Evolutionary conservation across 2,329 filamentous ascomycete genomes (phyloP).

Genomic region (Atkinsonella texensis): DNA sequence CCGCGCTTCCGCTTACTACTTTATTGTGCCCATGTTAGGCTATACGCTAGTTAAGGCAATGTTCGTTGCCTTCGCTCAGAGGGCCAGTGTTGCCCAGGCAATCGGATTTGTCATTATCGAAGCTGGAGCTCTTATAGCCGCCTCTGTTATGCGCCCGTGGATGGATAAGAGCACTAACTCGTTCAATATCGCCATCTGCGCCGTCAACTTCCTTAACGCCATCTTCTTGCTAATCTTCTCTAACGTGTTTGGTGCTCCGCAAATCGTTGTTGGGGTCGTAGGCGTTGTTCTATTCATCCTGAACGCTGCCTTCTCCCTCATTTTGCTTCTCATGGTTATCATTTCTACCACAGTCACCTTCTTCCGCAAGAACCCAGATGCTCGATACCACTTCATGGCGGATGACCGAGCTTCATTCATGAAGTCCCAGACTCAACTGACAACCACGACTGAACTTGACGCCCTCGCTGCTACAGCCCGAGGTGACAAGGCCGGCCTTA

Average conservation of each 20-base stretch:
- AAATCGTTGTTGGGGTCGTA: conserved; percentile 74
- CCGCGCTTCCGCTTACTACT: conserved; percentile 91
- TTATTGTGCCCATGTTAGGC: conserved; percentile 65
- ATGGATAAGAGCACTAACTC: conserved; percentile 99
- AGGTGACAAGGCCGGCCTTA: conserved; percentile 56
- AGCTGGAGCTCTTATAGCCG: conserved; percentile 60
- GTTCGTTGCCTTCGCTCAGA: conserved; percentile 75
- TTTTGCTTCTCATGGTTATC: conserved; percentile 69
- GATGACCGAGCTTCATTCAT: conserved; percentile 95
- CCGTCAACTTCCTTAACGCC: conserved; percentile 80
- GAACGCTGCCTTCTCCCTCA: conserved; percentile 72
- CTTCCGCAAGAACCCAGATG: conserved; percentile 86
- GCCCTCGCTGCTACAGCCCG: conserved; percentile 80
- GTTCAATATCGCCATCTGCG: conserved; percentile 88
- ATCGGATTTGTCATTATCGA: conserved; percentile 77
- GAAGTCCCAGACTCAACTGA: conserved; percentile 81
- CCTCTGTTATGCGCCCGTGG: conserved; percentile 77
- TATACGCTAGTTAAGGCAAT: conserved; percentile 82
- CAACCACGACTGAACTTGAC: conserved; percentile 71
- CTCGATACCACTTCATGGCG: conserved; percentile 89
- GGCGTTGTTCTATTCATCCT: conserved; percentile 81
- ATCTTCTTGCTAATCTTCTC: conserved; percentile 87
- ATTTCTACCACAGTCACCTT: conserved; percentile 55
- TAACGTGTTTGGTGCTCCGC: conserved; percentile 71
- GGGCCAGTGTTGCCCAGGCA: conserved; percentile 59